phyloP scores from a whole-genome alignment of 2,329 filamentous ascomycete genomes.

The Mariannaea sp. region DNA sequence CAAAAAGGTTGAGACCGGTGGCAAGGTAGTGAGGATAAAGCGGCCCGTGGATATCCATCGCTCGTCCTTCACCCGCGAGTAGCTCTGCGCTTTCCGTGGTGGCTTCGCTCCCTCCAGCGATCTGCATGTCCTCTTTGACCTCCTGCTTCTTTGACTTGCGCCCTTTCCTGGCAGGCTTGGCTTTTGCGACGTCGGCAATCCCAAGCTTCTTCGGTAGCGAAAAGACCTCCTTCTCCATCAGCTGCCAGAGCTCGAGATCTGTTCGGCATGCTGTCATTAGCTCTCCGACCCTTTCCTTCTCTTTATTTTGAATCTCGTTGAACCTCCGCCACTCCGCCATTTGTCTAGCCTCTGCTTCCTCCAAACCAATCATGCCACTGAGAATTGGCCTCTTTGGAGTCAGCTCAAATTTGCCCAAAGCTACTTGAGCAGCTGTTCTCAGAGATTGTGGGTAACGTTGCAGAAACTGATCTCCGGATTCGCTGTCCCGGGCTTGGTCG shows the following conservation, averaged over 20 bases:
- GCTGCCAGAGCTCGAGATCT: conserved; percentile 69
- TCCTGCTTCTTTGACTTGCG: conserved; percentile 22
- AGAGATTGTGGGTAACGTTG: conserved; percentile 46
- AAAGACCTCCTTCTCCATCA: conserved; percentile 71
- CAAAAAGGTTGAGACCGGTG: conserved; percentile 60
- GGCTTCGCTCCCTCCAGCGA: background rate
- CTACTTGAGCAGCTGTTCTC: conserved; percentile 46
- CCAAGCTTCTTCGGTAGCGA: conserved; percentile 61
- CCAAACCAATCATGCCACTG: conserved; percentile 38
- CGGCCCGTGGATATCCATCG: conserved; percentile 63
- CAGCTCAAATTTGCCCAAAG: conserved; percentile 46
- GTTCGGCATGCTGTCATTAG: conserved; percentile 60
- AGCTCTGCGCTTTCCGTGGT: conserved; percentile 37
- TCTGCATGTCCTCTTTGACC: conserved; percentile 16
- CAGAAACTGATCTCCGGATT: conserved; percentile 45
- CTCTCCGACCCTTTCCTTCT: conserved; percentile 57
- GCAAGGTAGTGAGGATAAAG: conserved; percentile 68
- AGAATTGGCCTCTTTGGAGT: conserved; percentile 35
- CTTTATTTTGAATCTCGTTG: conserved; percentile 48
- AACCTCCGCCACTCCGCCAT: conserved; percentile 43
- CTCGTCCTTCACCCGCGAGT: conserved; percentile 27
- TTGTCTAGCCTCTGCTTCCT: conserved; percentile 40
- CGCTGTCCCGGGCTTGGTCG: conserved; percentile 41
- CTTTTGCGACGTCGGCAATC: conserved; percentile 44
- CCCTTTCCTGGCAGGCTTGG: conserved; percentile 1